A percentile compares a stretch with the other conserved stretches of the same genome.
Evolutionary conservation across 306 rosid genomes (phyloP).

Genomic region (Oemleria cerasiformis): DNA sequence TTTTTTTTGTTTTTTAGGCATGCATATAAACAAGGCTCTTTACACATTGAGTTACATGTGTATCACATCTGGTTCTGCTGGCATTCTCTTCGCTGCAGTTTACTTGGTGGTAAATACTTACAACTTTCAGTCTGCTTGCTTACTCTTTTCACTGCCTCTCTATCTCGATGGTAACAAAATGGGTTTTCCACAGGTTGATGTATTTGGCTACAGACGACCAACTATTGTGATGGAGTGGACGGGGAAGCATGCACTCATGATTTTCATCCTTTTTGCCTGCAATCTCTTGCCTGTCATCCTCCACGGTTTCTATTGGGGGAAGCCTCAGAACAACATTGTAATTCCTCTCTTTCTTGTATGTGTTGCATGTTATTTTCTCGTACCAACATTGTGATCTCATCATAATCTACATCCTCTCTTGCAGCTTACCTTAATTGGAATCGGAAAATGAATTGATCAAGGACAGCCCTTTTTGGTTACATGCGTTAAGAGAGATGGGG

Average conservation of each 20-base stretch:
- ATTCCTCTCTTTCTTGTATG: conserved; percentile 3
- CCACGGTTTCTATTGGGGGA: conserved; percentile 79
- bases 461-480: not conserved
- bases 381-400: conserved; percentile 5
- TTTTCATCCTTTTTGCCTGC: conserved; percentile 76
- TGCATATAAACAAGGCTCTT: conserved; percentile 90
- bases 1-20: conserved; percentile 31
- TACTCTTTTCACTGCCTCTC: not conserved
- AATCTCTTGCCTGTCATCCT: conserved; percentile 74
- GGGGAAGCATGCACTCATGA: conserved; percentile 86
- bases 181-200: conserved; percentile 64
- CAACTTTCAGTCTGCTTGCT: not conserved
- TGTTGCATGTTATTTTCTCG: not conserved
- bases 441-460: conserved; percentile 41
- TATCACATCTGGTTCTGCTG: conserved; percentile 81
- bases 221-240: conserved; percentile 72
- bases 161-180: not conserved
- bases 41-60: conserved; percentile 85
- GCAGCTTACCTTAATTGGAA: conserved; percentile 65
- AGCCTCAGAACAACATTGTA: conserved; percentile 82
- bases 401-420: not conserved
- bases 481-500: not conserved
- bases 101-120: conserved; percentile 79
- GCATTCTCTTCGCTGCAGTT: conserved; percentile 66
- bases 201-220: conserved; percentile 60